phyloP scores from a whole-genome alignment of 441 rosid genomes.

The Adansonia rubrostipa region DNA sequence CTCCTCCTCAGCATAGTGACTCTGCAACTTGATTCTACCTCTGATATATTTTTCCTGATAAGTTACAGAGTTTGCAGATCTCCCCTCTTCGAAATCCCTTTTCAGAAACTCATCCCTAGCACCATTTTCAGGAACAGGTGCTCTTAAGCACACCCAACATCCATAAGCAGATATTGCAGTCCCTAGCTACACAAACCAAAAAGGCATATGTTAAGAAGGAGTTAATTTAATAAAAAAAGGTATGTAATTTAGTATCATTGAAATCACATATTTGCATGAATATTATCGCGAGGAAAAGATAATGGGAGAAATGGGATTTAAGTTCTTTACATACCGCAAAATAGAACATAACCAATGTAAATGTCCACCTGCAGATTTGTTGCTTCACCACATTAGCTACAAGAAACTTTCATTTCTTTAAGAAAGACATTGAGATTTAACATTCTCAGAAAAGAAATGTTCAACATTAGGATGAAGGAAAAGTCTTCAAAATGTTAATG shows the following conservation, averaged over 20 bases:
- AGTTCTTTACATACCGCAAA: slow-evolving; percentile 62
- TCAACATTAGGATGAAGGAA: neutral
- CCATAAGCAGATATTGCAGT: slow-evolving; percentile 69
- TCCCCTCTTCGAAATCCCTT: slow-evolving; percentile 41
- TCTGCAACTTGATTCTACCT: slow-evolving; percentile 42
- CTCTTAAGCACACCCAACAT: slow-evolving; percentile 50
- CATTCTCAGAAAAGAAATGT: neutral
- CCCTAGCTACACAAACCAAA: slow-evolving; percentile 55
- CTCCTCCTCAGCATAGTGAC: slow-evolving; percentile 47
- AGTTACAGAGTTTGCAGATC: slow-evolving; percentile 18
- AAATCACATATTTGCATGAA: neutral
- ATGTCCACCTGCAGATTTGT: slow-evolving; percentile 76
- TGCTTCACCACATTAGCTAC: neutral
- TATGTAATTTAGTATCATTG: neutral
- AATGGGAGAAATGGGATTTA: neutral
- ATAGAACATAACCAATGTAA: slow-evolving; percentile 68
- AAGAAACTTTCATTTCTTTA: neutral
- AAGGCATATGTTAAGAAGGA: neutral
- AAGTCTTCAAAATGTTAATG: neutral
- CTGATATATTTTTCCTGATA: slow-evolving; percentile 25
- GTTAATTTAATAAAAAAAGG: neutral
- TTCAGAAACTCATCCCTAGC: slow-evolving; percentile 28
- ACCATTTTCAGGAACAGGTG: slow-evolving; percentile 32
- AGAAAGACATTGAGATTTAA: neutral
- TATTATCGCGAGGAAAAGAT: neutral